These are phyloP conservation scores for Talaromyces sp. DNA, from an alignment of 2,329 filamentous ascomycete species.

Conservation along the genomic window DNA sequence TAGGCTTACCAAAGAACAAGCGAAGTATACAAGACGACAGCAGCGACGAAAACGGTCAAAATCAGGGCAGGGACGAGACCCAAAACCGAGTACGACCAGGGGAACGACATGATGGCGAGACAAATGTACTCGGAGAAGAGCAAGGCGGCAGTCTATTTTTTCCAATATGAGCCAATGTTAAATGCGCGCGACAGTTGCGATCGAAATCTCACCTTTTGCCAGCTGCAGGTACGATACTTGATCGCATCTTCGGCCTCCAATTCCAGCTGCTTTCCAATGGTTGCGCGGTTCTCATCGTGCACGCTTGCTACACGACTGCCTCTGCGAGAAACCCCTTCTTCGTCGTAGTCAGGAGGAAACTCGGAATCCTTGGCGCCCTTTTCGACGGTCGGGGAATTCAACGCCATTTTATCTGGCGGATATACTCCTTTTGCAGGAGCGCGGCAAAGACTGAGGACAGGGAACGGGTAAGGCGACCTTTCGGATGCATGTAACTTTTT, in stretches of 20 bases:
- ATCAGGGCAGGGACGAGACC: slow-evolving; percentile 84
- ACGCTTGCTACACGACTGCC: slow-evolving; percentile 15
- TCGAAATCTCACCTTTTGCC: slow-evolving; percentile 64
- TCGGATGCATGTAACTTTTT: slow-evolving; percentile 29
- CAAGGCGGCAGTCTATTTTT: slow-evolving; percentile 67
- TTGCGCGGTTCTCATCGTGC: slow-evolving; percentile 39
- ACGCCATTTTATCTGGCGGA: slow-evolving; percentile 37
- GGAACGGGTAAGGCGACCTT: slow-evolving; percentile 18
- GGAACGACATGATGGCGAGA: slow-evolving; percentile 90
- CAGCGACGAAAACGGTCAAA: slow-evolving; percentile 71
- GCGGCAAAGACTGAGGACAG: slow-evolving; percentile 21
- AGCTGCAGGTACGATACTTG: slow-evolving; percentile 88
- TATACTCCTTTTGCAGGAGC: slow-evolving; percentile 28
- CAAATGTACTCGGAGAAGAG: slow-evolving; percentile 96
- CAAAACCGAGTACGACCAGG: slow-evolving; percentile 83
- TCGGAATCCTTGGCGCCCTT: slow-evolving; percentile 9
- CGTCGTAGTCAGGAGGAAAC: slow-evolving; percentile 17
- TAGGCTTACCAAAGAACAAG: slow-evolving; percentile 53
- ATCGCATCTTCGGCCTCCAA: slow-evolving; percentile 73
- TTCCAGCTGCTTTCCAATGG: slow-evolving; percentile 64
- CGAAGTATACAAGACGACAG: slow-evolving; percentile 77
- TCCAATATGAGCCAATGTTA: too few species aligned
- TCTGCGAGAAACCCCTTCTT: slow-evolving; percentile 21
- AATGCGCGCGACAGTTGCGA: neutral
- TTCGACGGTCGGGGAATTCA: slow-evolving; percentile 18